Conservation (phyloP, 805 yeast species). For the Monosporozyma aquatica region DNA sequence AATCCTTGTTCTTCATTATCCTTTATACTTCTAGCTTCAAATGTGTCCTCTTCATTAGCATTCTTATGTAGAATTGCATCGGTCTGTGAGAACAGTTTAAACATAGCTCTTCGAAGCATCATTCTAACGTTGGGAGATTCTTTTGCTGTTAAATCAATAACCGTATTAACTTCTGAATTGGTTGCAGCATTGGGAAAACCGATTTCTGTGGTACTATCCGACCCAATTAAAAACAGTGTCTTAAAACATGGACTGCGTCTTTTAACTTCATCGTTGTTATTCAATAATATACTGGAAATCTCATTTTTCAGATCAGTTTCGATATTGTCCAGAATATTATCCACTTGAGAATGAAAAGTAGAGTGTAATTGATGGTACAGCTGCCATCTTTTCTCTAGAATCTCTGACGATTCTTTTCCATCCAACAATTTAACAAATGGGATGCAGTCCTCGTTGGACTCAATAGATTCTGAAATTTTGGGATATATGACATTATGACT, state of each 20-base stretch:
- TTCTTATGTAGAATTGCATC: constrained; percentile 11
- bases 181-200: constrained; percentile 25
- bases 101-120: constrained; percentile 31
- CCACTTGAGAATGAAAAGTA: constrained; percentile 26
- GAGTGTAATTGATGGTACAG: constrained; percentile 31
- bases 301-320: constrained; percentile 32
- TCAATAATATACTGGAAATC: constrained; percentile 20
- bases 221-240: constrained; percentile 35
- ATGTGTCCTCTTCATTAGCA: not conserved
- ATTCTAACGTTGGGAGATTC: constrained; percentile 32
- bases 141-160: constrained; percentile 32
- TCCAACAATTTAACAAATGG: constrained; percentile 38
- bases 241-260: constrained; percentile 17
- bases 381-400: constrained; percentile 34
- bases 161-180: constrained; percentile 15
- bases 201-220: constrained; percentile 36
- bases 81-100: constrained; percentile 22
- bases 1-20: constrained; percentile 1
- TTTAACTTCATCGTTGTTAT: constrained; percentile 3
- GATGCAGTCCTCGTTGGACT: constrained; percentile 10
- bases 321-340: constrained; percentile 24
- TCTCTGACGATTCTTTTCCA: constrained; percentile 36
- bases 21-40: constrained; percentile 5
- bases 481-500: constrained; percentile 21
- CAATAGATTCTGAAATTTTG: constrained; percentile 6